Percentiles rank a stretch among this genome's conserved stretches.
These are phyloP conservation scores for Polytrichum formosum DNA, from an alignment of 225 moss, liverwort and hornwort species.

Conservation along the genomic window DNA sequence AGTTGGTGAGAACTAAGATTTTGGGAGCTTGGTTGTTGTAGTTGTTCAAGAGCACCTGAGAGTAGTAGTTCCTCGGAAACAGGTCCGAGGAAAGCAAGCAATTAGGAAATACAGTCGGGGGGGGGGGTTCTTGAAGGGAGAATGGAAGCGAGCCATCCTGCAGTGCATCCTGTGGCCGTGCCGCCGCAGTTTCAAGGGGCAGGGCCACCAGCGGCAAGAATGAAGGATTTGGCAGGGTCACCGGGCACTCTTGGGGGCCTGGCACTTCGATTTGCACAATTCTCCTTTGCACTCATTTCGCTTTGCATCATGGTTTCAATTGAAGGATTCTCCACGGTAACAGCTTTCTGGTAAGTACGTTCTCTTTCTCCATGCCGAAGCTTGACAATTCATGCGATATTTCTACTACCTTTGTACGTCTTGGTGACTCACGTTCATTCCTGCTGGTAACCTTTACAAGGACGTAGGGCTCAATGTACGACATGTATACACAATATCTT, in stretches of 20 bases:
- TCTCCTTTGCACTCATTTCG: slow-evolving; percentile 58
- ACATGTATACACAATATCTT: no score
- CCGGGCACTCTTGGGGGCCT: slow-evolving; percentile 69
- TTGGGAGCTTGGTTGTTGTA: no score
- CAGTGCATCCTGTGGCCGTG: slow-evolving; percentile 72
- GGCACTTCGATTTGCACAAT: slow-evolving; percentile 65
- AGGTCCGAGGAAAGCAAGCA: no score
- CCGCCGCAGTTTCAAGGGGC: slow-evolving; percentile 40
- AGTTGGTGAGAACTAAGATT: no score
- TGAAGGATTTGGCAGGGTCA: slow-evolving; percentile 71
- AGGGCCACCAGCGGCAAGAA: slow-evolving; percentile 50
- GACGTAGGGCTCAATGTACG: no score
- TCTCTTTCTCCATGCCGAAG: not conserved
- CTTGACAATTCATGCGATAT: no score
- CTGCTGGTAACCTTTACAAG: no score
- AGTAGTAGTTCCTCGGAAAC: no score
- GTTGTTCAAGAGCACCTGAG: no score
- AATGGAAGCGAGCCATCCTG: slow-evolving; percentile 67
- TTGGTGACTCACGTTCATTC: no score
- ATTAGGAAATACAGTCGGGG: no score
- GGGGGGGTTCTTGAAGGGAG: slow-evolving; percentile 12
- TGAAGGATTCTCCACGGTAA: slow-evolving; percentile 66
- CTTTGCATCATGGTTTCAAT: slow-evolving; percentile 72
- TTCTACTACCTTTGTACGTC: no score
- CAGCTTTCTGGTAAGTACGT: slow-evolving; percentile 62